Percentiles rank a stretch among this genome's conserved stretches.
Evolutionary conservation across 495 filamentous ascomycete genomes (phyloP).

Genomic region (Friedmanniomyces simplex): DNA sequence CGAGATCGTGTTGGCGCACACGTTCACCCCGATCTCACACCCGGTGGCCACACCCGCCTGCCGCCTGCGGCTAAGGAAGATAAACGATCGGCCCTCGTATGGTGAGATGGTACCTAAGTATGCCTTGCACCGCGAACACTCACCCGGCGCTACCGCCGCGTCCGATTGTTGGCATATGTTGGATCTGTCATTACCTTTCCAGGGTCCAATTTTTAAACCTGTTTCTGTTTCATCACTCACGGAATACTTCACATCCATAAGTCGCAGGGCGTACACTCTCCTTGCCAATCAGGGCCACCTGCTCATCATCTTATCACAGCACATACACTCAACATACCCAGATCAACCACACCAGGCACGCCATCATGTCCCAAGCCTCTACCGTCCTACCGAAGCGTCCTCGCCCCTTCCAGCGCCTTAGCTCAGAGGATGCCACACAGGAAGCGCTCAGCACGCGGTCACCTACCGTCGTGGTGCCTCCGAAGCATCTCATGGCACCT

Average conservation of each 20-base stretch:
- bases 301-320: too few species aligned
- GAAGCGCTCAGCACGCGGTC: slow-evolving; percentile 22
- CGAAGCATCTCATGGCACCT: slow-evolving; percentile 34
- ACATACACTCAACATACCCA: too few species aligned
- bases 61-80: not conserved
- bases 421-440: slow-evolving; percentile 26
- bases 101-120: not conserved
- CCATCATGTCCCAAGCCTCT: slow-evolving; percentile 1
- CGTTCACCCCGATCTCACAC: not conserved
- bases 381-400: slow-evolving; percentile 3
- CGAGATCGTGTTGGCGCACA: not conserved
- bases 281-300: not conserved
- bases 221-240: too few species aligned
- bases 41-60: not conserved
- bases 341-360: not conserved
- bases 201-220: too few species aligned
- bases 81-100: not conserved
- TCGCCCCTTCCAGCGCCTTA: slow-evolving; percentile 25
- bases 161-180: not conserved
- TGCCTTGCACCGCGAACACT: not conserved
- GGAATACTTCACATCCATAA: not conserved
- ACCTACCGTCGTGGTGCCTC: slow-evolving; percentile 34
- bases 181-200: not conserved
- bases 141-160: not conserved
- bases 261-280: not conserved